Base-by-base conservation (phyloP, 805 yeast genomes). In the Lachancea quebecensis region DNA sequence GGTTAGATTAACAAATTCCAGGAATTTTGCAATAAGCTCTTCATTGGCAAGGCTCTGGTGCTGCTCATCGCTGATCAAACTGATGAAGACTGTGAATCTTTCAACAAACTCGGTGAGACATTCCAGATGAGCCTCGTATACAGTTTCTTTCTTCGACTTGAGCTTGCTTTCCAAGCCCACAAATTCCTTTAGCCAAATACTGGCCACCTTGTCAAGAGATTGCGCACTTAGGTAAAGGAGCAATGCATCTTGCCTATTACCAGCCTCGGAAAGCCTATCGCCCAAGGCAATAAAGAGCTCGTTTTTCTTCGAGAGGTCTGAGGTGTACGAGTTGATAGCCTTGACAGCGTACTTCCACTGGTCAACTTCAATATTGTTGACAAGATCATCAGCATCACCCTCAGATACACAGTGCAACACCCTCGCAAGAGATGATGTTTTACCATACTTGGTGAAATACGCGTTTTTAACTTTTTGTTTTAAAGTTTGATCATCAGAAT, bases 271-370 rank as follows among this genome's bases (percentile, higher is more conserved):
- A 17, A 93, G 66, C 53, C 96, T 78, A 61, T 85, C 89, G 59
- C 97, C 99, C 48, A 93, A 73, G 46, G 72, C 73, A 28, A 78
- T 67, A 49, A 85, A 74, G 50, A 81, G 73, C 8, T 66, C 54
- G 53, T 76, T 77, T 64, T 77, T 84, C 35, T 72, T 72, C 2
- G 66, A 66, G 3, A 66, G 66, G 50, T 74, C 75, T 15, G 67
- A 51, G 56, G 75, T 83, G 18, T 53, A 53, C 2, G 86, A 75
- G 43, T 79, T 62, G 45, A 90, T 75, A 12, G 88, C 75, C 36
- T 76, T 70, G n/a, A 89, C 86, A 53, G 85, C 79, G 36, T 81
- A 82, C 55, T 79, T 83, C 99, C 99, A 93, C 52, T 85, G 81
- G 3, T 72, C 56, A 34, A 90, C 79, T 57, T 85, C 84, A 28